These are phyloP conservation scores for Ophiocordyceps camponoti-leonardi DNA, from an alignment of 2,329 filamentous ascomycete genomes.

Conservation along the genomic window DNA sequence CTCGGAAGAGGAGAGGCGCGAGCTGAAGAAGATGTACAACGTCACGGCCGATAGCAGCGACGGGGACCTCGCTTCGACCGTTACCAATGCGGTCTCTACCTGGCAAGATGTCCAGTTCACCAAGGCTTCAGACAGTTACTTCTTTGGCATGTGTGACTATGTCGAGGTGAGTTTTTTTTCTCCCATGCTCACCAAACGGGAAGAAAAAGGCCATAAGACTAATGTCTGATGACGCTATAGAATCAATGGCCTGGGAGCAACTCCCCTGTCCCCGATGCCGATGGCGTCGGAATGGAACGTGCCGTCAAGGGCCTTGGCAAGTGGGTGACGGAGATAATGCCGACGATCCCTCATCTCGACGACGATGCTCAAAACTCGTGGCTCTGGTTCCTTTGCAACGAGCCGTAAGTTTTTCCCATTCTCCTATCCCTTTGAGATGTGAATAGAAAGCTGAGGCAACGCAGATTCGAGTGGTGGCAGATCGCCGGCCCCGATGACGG, in stretches of 20 bases:
- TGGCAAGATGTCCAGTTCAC: slow-evolving; percentile 20
- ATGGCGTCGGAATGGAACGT: slow-evolving; percentile 34
- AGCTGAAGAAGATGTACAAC: slow-evolving; percentile 28
- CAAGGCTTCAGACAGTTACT: slow-evolving; percentile 15
- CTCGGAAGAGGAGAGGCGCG: slow-evolving; percentile 9
- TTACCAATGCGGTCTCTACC: slow-evolving; percentile 7
- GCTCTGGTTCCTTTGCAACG: slow-evolving; percentile 45
- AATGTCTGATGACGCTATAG: no score
- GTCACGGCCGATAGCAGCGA: slow-evolving; percentile 21
- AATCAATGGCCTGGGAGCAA: slow-evolving; percentile 7
- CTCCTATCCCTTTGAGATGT: no score
- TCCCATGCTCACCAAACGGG: no score
- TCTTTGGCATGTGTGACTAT: slow-evolving; percentile 19
- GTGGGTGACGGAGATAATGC: slow-evolving; percentile 24
- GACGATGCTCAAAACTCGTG: slow-evolving; percentile 35
- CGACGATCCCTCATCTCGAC: not conserved
- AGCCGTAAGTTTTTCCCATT: slow-evolving; percentile 23
- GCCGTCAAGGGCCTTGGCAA: slow-evolving; percentile 35
- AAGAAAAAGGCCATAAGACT: no score
- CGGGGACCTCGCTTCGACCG: slow-evolving; percentile 30
- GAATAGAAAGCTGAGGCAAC: no score
- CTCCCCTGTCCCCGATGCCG: slow-evolving; percentile 3
- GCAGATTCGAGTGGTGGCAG: slow-evolving; percentile 8
- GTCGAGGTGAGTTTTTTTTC: slow-evolving; percentile 7
- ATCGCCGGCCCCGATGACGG: slow-evolving; percentile 9